Conservation (phyloP, 2,329 filamentous ascomycete genomes). For the Arthrobotrys musiformis region DNA sequence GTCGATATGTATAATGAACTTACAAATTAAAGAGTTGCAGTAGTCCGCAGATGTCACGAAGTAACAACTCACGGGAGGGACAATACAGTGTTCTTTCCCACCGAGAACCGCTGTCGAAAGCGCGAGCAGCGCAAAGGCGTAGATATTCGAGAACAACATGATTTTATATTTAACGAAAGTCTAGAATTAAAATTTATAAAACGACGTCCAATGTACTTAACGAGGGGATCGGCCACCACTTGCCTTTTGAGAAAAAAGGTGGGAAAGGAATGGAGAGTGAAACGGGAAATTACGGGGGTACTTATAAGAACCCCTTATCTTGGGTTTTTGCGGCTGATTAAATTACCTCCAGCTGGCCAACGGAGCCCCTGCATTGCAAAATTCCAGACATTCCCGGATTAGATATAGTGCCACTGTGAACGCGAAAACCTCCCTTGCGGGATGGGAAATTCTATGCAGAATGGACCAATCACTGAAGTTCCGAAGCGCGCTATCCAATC, state of each 20-base stretch:
- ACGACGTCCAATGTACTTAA: no score
- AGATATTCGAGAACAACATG: slow-evolving; percentile 28
- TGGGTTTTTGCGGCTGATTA: slow-evolving; percentile 21
- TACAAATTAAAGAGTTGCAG: slow-evolving; percentile 26
- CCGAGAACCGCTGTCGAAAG: slow-evolving; percentile 14
- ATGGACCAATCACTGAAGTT: slow-evolving; percentile 11
- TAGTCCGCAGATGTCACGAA: background rate
- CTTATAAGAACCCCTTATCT: slow-evolving; percentile 32
- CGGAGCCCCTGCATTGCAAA: slow-evolving; percentile 41
- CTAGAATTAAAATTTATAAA: background rate
- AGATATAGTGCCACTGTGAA: slow-evolving; percentile 26
- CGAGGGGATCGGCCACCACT: slow-evolving; percentile 2
- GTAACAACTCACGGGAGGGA: background rate
- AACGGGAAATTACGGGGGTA: background rate
- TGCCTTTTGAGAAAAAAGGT: background rate
- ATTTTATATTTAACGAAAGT: background rate
- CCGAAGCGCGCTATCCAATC: slow-evolving; percentile 44
- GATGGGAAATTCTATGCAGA: no score
- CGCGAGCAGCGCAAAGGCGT: slow-evolving; percentile 19
- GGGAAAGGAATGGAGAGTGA: background rate
- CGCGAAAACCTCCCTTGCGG: background rate
- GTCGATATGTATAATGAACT: no score
- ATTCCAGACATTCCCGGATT: slow-evolving; percentile 2
- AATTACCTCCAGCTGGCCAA: slow-evolving; percentile 38
- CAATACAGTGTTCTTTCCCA: slow-evolving; percentile 31